Evolutionary conservation across 2,329 filamentous ascomycete species (phyloP), one percentile per base, ranked within the genome.

Genomic region (Colletotrichum sp.): DNA sequence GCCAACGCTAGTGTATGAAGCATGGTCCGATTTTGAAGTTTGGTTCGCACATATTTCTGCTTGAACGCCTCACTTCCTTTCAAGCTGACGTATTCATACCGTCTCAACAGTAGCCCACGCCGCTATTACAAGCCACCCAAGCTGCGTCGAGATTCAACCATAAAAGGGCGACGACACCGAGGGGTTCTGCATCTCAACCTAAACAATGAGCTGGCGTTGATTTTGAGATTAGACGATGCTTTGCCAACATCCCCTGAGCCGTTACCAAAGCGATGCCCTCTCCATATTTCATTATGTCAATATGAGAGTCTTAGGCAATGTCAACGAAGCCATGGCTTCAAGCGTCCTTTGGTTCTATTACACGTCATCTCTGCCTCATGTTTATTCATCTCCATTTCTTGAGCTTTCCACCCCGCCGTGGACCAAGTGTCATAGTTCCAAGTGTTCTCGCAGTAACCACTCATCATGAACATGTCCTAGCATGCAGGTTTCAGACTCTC

Each of bases 221-320:
- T 25, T 25, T 4, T 25, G 4, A 25, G 25, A 25, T 25, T 3
- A 25, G 25, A 25, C 25, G 4, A 25, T 25, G 25, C 25, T 25
- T 25, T 25, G 25, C 25, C 25, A 25, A 4, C 25, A 25, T 25
- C 25, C 25, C 25, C 25, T 25, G 25, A 25, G 25, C 4, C 25
- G 25, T 25, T 3, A 25, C 39, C 39, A 49, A 12, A 12, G 44
- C 44, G 6, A 49, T 22, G 19, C 11, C 44, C 19, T 49, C 19
- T 49, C 6, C 19, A 49, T 1, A 7, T 2, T 0, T 12, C 5
- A 0, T 49, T 12, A n/a, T n/a, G n/a, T n/a, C 19, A 12, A n/a
- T 3, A 49, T 22, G 0, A 12, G 19, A 7, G 19, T 49, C 9
- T 7, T 4, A 22, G 5, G 2, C 9, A 22, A 12, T 12, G 19